Conservation (phyloP, 179 eudicot species). For the Camellia oleifera region DNA sequence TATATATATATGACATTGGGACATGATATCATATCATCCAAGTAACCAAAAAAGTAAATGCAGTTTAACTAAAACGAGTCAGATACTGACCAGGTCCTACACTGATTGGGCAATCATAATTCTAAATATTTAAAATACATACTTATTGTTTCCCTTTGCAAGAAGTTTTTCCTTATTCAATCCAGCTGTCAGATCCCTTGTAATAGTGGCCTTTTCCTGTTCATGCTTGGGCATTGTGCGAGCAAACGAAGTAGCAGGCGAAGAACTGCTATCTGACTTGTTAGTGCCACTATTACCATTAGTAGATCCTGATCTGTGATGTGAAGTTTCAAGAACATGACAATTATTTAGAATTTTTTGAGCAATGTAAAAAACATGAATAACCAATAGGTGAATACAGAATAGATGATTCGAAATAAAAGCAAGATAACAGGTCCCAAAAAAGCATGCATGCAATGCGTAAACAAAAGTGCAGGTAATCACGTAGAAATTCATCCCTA, state of each 20-base stretch:
- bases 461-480: neutral
- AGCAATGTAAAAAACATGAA: neutral
- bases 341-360: neutral
- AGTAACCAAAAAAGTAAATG: slow-evolving; percentile 8
- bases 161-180: slow-evolving; percentile 57
- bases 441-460: neutral
- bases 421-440: neutral
- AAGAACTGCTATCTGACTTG: slow-evolving; percentile 52
- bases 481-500: neutral
- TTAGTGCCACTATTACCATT: slow-evolving; percentile 44
- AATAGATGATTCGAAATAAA: neutral
- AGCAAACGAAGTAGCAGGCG: slow-evolving; percentile 44
- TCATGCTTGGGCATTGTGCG: slow-evolving; percentile 62
- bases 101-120: neutral
- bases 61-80: slow-evolving; percentile 8
- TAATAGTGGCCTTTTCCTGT: slow-evolving; percentile 50
- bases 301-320: slow-evolving; percentile 56
- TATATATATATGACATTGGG: neutral
- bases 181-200: slow-evolving; percentile 52
- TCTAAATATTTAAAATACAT: slow-evolving; percentile 26
- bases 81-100: slow-evolving; percentile 8
- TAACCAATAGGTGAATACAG: neutral
- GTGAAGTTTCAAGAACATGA: neutral
- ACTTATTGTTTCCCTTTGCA: slow-evolving; percentile 68
- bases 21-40: neutral